Base-by-base conservation (phyloP, 495 filamentous ascomycete species). In the Friedmanniomyces endolithicus region DNA sequence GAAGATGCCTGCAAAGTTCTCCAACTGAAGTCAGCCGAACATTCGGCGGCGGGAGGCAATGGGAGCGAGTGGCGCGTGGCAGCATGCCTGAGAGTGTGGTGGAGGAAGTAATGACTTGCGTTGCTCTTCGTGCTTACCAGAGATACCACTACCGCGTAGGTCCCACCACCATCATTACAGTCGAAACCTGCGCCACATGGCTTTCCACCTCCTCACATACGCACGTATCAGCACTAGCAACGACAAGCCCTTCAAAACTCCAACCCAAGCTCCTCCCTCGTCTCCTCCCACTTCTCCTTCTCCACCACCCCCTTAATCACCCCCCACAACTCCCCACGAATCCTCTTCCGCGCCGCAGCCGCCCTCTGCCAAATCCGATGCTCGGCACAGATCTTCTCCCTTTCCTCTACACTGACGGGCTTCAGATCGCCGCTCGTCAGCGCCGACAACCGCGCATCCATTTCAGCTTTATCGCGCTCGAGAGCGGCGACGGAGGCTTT, bases 311-410 rank as follows among this genome's bases (percentile, higher is more conserved):
- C 54, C 41, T 61, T 64, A 33, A 69, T 59, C 46, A 62, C n/a
- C 41, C 31, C 50, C 68, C 68, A 69, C 60, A 69, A 48, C 62
- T 67, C 67, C 33, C 43, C 41, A 12, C 33, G 50, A 53, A 82
- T 78, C 47, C 67, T 72, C 64, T 71, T 70, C 52, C 82, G 74
- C 22, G 56, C 53, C 22, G 48, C 63, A 33, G 68, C 73, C 46
- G 72, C 72, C 31, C 53, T 67, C 50, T 67, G 65, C 82, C 81
- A 85, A 43, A 67, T 61, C 50, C 68, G 72, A 70, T 70, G 78
- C 46, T 77, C 74, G 43, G 57, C 62, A 47, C 80, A 73, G 19
- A 77, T 70, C 16, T 61, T 58, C 45, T 70, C 71, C 53, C 70
- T 68, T 59, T 81, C 78, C 49, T 74, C 71, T 16, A 64, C 60